Evolutionary conservation across 208 protist genomes (phyloP).

Genomic region (Zelonia costaricensis): DNA sequence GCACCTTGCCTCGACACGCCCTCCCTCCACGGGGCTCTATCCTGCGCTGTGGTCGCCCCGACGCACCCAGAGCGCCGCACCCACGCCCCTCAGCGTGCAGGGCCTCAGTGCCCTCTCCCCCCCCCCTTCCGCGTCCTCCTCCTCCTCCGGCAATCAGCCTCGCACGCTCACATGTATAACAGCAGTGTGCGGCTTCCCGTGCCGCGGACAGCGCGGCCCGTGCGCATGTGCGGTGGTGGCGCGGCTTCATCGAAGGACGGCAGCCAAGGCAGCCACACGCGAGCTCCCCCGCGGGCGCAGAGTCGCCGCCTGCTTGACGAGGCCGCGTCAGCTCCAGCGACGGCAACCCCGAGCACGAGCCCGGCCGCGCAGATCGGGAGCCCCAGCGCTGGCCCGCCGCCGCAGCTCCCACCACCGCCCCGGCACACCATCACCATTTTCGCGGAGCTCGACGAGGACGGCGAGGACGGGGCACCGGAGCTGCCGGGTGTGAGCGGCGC

Average conservation of each 20-base stretch:
- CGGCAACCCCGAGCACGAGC: neutral
- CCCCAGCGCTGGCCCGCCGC: neutral
- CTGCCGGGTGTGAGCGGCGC: neutral
- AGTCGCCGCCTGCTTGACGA: neutral
- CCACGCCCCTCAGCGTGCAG: neutral
- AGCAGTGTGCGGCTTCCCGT: constrained; percentile 5
- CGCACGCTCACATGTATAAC: constrained; percentile 6
- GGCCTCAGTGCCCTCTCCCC: neutral
- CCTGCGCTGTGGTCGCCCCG: no score
- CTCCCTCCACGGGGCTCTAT: no score
- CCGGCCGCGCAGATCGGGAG: neutral
- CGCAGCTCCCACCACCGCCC: constrained; percentile 1
- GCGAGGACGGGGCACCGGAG: neutral
- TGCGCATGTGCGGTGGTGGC: constrained; percentile 23
- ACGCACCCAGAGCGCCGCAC: no score
- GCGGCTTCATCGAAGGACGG: constrained; percentile 8
- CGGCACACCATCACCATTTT: constrained; percentile 50
- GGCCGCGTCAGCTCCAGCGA: no score
- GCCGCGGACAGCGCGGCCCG: constrained; percentile 13
- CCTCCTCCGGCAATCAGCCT: no score
- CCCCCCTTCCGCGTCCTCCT: no score
- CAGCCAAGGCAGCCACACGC: neutral
- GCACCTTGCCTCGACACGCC: no score
- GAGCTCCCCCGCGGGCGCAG: neutral
- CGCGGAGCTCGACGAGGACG: constrained; percentile 38